Percentiles rank a stretch among this genome's conserved stretches.
Evolutionary conservation across 2,329 filamentous ascomycete species (phyloP).

Genomic region (Cladophialophora exuberans): DNA sequence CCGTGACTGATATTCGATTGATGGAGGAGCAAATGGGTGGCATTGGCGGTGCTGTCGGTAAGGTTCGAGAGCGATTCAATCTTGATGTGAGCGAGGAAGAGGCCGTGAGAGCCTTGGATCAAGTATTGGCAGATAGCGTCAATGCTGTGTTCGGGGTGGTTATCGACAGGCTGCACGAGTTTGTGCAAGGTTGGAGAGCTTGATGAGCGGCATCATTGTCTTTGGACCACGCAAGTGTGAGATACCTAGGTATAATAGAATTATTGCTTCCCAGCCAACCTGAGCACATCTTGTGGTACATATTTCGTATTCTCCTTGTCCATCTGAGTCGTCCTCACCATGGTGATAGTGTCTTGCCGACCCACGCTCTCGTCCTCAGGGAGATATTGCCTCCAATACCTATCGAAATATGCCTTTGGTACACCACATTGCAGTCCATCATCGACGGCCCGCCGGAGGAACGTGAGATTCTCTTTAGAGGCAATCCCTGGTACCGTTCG

Average conservation of each 20-base stretch:
- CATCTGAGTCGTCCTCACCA: neutral
- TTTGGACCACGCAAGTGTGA: neutral
- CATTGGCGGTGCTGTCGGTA: slow-evolving; percentile 68
- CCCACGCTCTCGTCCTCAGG: slow-evolving; percentile 1
- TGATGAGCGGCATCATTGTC: slow-evolving; percentile 40
- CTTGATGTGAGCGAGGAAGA: slow-evolving; percentile 91
- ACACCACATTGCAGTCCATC: neutral
- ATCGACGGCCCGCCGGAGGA: neutral
- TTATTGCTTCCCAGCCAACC: neutral
- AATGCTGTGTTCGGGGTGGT: slow-evolving; percentile 90
- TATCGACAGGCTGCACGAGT: slow-evolving; percentile 91
- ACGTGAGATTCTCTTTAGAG: slow-evolving; percentile 5
- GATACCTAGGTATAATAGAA: neutral
- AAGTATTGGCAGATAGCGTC: slow-evolving; percentile 86
- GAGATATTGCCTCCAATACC: neutral
- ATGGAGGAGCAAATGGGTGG: slow-evolving; percentile 74
- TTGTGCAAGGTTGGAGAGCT: slow-evolving; percentile 89
- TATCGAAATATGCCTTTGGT: neutral
- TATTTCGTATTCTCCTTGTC: neutral
- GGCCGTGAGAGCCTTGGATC: slow-evolving; percentile 83
- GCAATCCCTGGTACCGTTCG: neutral
- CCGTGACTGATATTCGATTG: slow-evolving; percentile 91
- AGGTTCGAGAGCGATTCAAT: slow-evolving; percentile 93
- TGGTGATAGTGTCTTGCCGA: neutral
- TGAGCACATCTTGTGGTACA: neutral